Conservation (phyloP, 2,329 filamentous ascomycete genomes). For the Xylariaceae sp. region DNA sequence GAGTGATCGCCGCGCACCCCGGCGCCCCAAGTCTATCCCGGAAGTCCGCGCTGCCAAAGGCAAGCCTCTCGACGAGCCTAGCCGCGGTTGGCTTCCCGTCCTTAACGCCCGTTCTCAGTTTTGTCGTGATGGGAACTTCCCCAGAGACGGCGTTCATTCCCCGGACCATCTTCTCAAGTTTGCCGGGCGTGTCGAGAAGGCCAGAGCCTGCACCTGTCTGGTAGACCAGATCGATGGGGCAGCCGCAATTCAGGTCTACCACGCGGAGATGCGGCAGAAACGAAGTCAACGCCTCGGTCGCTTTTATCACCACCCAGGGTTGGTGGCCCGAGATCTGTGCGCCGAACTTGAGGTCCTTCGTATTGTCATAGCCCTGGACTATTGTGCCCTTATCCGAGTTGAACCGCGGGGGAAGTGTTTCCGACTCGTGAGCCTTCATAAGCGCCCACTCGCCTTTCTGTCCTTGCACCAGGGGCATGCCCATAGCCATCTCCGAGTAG, state of each 20-base stretch:
- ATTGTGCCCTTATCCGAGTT: slow-evolving; percentile 54
- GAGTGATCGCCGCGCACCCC: slow-evolving; percentile 91
- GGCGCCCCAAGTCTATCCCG: slow-evolving; percentile 71
- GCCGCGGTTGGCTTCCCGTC: slow-evolving; percentile 78
- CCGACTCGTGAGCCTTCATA: slow-evolving; percentile 87
- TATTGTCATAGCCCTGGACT: slow-evolving; percentile 78
- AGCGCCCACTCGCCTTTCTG: slow-evolving; percentile 93
- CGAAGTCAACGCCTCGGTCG: slow-evolving; percentile 76
- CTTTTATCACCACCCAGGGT: slow-evolving; percentile 87
- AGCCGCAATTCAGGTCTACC: slow-evolving; percentile 95
- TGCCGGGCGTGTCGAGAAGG: slow-evolving; percentile 82
- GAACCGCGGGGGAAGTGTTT: slow-evolving; percentile 73
- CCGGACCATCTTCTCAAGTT: slow-evolving; percentile 90
- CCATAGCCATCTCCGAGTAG: slow-evolving; percentile 98
- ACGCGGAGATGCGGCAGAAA: slow-evolving; percentile 83
- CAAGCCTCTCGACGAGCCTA: slow-evolving; percentile 79
- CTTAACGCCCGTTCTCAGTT: slow-evolving; percentile 89
- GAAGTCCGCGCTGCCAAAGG: slow-evolving; percentile 76
- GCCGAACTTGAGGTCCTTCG: slow-evolving; percentile 83
- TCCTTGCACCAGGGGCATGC: slow-evolving; percentile 85
- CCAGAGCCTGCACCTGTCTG: slow-evolving; percentile 87
- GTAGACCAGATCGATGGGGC: slow-evolving; percentile 93
- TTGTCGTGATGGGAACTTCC: slow-evolving; percentile 89
- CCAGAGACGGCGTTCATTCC: slow-evolving; percentile 95
- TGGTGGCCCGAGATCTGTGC: slow-evolving; percentile 92